Evolutionary conservation across 768 basidiomycete genomes (phyloP).

Genomic region (Gymnopilus dilepis): DNA sequence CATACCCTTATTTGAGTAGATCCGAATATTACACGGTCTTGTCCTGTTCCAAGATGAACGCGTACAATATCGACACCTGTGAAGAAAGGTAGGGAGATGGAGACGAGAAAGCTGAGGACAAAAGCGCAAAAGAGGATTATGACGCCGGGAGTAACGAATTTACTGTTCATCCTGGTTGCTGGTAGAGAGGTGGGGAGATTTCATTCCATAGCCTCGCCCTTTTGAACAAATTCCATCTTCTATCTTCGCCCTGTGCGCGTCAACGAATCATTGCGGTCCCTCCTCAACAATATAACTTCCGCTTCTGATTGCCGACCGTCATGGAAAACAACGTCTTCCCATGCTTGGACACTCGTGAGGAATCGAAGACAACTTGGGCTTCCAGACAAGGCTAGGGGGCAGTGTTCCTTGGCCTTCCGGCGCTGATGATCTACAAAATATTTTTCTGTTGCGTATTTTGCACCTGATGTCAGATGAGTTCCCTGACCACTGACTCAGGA

Average conservation of each 20-base stretch:
- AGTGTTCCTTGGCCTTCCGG: background rate
- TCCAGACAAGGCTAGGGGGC: no score
- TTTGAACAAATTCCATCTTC: background rate
- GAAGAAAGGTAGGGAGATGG: slow-evolving; percentile 74
- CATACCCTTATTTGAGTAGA: slow-evolving; percentile 60
- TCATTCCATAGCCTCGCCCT: background rate
- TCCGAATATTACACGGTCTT: slow-evolving; percentile 25
- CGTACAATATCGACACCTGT: slow-evolving; percentile 70
- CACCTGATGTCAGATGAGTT: no score
- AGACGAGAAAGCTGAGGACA: slow-evolving; percentile 67
- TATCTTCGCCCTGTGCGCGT: background rate
- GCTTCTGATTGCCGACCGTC: no score
- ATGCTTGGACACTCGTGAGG: background rate
- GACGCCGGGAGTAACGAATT: slow-evolving; percentile 66
- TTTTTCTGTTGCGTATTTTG: background rate
- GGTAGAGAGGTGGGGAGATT: slow-evolving; percentile 12
- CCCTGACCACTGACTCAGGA: no score
- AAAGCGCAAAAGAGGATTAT: slow-evolving; percentile 60
- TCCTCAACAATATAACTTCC: no score
- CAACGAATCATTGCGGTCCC: background rate
- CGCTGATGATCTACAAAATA: background rate
- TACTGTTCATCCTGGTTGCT: slow-evolving; percentile 36
- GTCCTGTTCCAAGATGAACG: slow-evolving; percentile 47
- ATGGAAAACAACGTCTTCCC: background rate
- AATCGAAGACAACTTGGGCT: background rate